Evolutionary conservation across 1,284 basidiomycete species (phyloP).

Genomic region (Rhodotorula sp.): DNA sequence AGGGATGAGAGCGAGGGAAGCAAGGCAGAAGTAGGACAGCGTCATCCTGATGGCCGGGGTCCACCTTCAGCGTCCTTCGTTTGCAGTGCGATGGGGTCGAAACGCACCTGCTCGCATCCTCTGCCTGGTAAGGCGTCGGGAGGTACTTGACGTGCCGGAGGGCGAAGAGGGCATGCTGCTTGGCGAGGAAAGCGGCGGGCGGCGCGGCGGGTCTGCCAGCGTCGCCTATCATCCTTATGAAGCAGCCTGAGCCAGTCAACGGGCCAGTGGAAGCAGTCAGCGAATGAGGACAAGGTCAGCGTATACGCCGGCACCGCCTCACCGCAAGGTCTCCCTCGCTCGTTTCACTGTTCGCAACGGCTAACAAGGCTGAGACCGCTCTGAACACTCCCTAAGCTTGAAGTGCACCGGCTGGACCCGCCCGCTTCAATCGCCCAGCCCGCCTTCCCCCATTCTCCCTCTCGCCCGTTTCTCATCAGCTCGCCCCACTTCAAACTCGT

Average conservation of each 20-base stretch:
- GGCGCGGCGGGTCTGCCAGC: not conserved
- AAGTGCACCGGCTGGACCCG: too few species aligned
- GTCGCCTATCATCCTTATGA: not conserved
- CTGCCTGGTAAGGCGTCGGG: constrained; percentile 39
- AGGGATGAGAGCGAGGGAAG: constrained; percentile 39
- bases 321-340: not conserved
- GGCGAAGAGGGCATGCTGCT: constrained; percentile 37
- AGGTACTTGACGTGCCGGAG: constrained; percentile 38
- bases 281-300: not conserved
- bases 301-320: not conserved
- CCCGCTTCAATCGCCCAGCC: too few species aligned
- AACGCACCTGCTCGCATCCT: constrained; percentile 39
- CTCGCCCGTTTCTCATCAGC: too few species aligned
- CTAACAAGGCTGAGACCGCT: too few species aligned
- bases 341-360: not conserved
- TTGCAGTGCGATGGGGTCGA: fast-evolving
- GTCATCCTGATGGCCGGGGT: constrained; percentile 35
- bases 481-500: not conserved
- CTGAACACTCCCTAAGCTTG: too few species aligned
- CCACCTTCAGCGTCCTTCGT: not conserved
- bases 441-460: not conserved
- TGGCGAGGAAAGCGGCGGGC: constrained; percentile 13
- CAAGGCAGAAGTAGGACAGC: constrained; percentile 42
- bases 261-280: not conserved
- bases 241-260: not conserved